Evolutionary conservation across 2,329 filamentous ascomycete genomes (phyloP).

Genomic region (Aspergillus aculeatinus): DNA sequence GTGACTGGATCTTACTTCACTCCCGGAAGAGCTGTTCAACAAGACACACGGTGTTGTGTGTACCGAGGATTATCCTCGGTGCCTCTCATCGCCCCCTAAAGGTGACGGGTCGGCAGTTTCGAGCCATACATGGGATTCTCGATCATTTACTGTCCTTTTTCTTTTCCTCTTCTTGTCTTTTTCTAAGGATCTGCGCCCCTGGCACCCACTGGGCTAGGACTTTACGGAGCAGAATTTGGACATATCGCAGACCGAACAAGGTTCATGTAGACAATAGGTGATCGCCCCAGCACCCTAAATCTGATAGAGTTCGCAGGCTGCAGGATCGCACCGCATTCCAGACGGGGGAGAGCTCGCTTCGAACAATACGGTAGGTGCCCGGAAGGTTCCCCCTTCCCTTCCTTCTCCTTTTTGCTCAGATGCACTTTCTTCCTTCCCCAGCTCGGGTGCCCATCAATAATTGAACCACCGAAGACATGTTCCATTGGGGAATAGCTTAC

Average conservation of each 20-base stretch:
- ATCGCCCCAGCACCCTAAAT: slow-evolving; percentile 1
- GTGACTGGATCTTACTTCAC: background rate
- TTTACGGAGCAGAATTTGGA: background rate
- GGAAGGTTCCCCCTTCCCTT: background rate
- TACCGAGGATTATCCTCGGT: background rate
- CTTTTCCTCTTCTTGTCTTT: background rate
- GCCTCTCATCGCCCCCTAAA: background rate
- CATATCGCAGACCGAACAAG: background rate
- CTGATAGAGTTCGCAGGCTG: slow-evolving; percentile 3
- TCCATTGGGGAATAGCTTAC: background rate
- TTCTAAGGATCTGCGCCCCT: background rate
- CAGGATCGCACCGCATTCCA: background rate
- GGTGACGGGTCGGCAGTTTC: background rate
- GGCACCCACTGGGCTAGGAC: background rate
- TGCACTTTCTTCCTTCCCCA: background rate
- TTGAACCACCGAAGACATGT: slow-evolving; percentile 1
- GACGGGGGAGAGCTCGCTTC: background rate
- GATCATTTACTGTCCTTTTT: background rate
- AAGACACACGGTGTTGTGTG: background rate
- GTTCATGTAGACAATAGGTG: background rate
- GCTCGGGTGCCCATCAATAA: slow-evolving; percentile 2
- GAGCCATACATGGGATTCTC: background rate
- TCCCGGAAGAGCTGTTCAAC: too few relatives aligned
- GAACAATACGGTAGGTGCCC: background rate
- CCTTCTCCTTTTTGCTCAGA: background rate